phyloP scores from a whole-genome alignment of 805 yeast species.

The Myxozyma sirexii region DNA sequence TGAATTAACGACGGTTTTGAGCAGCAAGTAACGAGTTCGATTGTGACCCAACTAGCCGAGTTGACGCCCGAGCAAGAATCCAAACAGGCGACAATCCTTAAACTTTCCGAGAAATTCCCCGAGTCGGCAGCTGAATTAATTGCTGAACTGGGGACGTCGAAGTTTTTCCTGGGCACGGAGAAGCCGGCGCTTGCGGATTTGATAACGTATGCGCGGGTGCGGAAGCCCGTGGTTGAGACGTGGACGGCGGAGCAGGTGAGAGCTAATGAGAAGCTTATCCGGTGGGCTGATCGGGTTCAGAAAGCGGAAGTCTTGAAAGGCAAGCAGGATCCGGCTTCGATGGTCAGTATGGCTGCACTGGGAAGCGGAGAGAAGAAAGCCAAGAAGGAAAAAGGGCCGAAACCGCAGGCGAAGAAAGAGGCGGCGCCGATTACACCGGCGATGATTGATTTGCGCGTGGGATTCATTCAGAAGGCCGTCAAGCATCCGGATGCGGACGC shows the following conservation, averaged over 20 bases:
- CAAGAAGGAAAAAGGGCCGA: slow-evolving; percentile 54
- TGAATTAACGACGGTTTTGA: not conserved
- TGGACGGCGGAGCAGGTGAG: slow-evolving; percentile 64
- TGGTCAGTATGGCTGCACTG: slow-evolving; percentile 34
- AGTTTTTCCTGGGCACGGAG: slow-evolving; percentile 69
- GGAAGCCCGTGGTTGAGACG: slow-evolving; percentile 57
- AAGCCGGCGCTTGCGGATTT: slow-evolving; percentile 71
- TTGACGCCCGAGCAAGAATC: slow-evolving; percentile 60
- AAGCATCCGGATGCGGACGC: slow-evolving; percentile 98
- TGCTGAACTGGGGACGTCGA: slow-evolving; percentile 57
- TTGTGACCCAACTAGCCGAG: slow-evolving; percentile 35
- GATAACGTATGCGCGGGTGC: slow-evolving; percentile 63
- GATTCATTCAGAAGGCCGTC: slow-evolving; percentile 93
- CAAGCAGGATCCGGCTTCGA: slow-evolving; percentile 49
- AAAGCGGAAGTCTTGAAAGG: slow-evolving; percentile 50
- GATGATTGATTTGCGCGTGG: slow-evolving; percentile 89
- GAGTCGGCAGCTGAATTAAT: slow-evolving; percentile 61
- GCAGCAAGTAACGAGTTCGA: slow-evolving; percentile 29
- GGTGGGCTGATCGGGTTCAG: slow-evolving; percentile 93
- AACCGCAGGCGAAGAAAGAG: slow-evolving; percentile 50
- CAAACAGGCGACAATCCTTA: slow-evolving; percentile 73
- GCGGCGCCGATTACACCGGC: slow-evolving; percentile 74
- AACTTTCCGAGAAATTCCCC: slow-evolving; percentile 67
- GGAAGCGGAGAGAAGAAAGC: slow-evolving; percentile 41
- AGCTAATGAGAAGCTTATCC: slow-evolving; percentile 75